A percentile compares a stretch with the other conserved stretches of the same genome.
Conservation (phyloP, 768 basidiomycete species). For the Boletus insuetus region DNA sequence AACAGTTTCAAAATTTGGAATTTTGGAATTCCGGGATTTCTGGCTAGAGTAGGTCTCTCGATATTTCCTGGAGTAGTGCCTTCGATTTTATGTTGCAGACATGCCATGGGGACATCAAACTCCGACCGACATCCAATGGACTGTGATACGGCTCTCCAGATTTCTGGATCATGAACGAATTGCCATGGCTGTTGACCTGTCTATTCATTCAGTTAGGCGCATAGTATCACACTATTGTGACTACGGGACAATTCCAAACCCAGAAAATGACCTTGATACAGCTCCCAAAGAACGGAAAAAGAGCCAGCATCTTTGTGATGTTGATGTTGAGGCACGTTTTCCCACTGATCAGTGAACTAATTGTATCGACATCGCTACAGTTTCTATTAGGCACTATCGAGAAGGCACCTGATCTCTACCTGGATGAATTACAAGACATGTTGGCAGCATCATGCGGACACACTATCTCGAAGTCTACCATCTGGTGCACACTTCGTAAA, state of each 20-base stretch:
- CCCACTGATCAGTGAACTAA: no score
- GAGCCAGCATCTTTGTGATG: neutral
- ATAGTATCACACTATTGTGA: neutral
- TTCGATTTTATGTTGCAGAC: neutral
- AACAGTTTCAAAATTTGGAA: neutral
- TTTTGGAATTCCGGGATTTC: neutral
- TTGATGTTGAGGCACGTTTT: neutral
- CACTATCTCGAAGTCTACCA: neutral
- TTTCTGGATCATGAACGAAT: neutral
- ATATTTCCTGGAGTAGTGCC: neutral
- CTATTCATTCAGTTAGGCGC: neutral
- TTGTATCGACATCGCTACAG: neutral
- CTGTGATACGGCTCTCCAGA: neutral
- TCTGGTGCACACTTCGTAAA: neutral
- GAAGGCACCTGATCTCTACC: neutral
- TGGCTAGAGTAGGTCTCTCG: no score
- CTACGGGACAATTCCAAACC: neutral
- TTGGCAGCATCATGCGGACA: neutral
- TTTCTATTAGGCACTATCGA: neutral
- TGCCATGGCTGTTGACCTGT: neutral
- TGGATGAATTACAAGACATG: neutral
- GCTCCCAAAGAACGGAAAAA: no score
- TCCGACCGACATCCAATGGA: neutral
- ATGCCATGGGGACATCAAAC: neutral
- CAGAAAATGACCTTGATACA: neutral